phyloP scores from a whole-genome alignment of 352 stramenopile genomes.

The Phytophthora fragariaefolia region DNA sequence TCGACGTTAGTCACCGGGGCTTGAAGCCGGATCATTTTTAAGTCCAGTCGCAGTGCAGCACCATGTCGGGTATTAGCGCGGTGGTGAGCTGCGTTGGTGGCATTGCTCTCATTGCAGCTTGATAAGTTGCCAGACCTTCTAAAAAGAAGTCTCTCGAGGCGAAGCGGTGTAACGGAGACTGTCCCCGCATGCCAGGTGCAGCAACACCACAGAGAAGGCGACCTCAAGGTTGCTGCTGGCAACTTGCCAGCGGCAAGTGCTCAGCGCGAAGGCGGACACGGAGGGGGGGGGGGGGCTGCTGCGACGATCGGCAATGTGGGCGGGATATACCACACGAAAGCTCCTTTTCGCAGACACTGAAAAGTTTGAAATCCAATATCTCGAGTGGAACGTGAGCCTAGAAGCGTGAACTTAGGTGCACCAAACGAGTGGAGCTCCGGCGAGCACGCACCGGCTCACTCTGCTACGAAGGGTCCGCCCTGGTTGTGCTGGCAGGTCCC shows the following conservation, averaged over 20 bases:
- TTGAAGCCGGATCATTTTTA: conserved; percentile 13
- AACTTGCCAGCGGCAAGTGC: conserved; percentile 23
- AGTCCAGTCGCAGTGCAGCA: conserved; percentile 11
- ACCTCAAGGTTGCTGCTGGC: conserved; percentile 8
- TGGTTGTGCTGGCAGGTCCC: conserved; percentile 4
- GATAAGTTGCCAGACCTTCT: conserved; percentile 24
- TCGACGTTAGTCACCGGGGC: conserved; percentile 27
- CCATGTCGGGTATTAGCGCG: conserved; percentile 9
- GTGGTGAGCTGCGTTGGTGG: background rate
- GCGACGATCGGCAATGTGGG: conserved; percentile 4
- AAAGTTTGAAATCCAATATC: conserved; percentile 14
- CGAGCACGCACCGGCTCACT: conserved; percentile 16
- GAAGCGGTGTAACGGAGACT: conserved; percentile 35
- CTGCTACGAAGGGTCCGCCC: conserved; percentile 21
- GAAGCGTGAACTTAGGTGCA: background rate
- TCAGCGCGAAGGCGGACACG: conserved; percentile 11
- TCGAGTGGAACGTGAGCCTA: background rate
- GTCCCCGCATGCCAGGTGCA: conserved; percentile 16
- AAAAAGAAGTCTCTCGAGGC: conserved; percentile 20
- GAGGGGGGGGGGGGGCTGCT: background rate
- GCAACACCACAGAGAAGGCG: conserved; percentile 11
- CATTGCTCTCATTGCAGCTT: conserved; percentile 10
- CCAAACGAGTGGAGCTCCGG: background rate
- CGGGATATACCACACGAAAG: background rate
- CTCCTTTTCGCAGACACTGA: conserved; percentile 19